phyloP scores from a whole-genome alignment of 1,284 basidiomycete genomes.

The Pseudozyma hubeiensis region DNA sequence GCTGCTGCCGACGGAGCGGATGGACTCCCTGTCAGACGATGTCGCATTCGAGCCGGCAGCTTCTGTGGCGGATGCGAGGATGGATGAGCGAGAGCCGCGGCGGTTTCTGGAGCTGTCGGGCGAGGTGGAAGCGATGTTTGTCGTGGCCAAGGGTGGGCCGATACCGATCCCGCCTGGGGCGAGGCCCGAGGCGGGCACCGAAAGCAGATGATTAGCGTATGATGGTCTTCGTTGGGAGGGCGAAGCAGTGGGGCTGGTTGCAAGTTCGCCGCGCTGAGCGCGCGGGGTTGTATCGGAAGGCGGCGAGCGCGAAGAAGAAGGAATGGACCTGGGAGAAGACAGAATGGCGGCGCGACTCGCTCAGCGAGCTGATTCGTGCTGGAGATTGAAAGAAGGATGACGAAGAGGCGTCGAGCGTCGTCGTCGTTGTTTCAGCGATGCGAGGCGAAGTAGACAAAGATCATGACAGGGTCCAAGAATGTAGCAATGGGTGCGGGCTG shows the following conservation, averaged over 20 bases:
- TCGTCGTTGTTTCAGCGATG: too few species aligned
- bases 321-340: constrained; percentile 39
- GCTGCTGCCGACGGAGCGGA: constrained; percentile 35
- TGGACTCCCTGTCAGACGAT: constrained; percentile 28
- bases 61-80: constrained; percentile 40
- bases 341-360: constrained; percentile 21
- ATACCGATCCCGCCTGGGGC: constrained; percentile 14
- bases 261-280: constrained; percentile 31
- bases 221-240: constrained; percentile 18
- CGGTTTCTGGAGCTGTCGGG: constrained; percentile 21
- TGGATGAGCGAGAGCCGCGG: constrained; percentile 44
- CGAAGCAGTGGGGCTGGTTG: constrained; percentile 16
- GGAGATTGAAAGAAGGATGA: not conserved
- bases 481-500: too few species aligned
- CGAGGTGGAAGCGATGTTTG: constrained; percentile 11
- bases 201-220: constrained; percentile 20
- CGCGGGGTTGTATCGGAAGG: constrained; percentile 20
- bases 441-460: too few species aligned
- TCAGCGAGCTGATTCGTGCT: constrained; percentile 10
- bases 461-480: too few species aligned
- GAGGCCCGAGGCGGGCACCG: constrained; percentile 17
- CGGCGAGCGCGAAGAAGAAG: constrained; percentile 34
- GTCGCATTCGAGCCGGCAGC: constrained; percentile 2
- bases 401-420: too few species aligned
- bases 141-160: constrained; percentile 10